These are phyloP conservation scores for Volutella citrinella DNA, from an alignment of 2,329 filamentous ascomycete species.

Conservation along the genomic window DNA sequence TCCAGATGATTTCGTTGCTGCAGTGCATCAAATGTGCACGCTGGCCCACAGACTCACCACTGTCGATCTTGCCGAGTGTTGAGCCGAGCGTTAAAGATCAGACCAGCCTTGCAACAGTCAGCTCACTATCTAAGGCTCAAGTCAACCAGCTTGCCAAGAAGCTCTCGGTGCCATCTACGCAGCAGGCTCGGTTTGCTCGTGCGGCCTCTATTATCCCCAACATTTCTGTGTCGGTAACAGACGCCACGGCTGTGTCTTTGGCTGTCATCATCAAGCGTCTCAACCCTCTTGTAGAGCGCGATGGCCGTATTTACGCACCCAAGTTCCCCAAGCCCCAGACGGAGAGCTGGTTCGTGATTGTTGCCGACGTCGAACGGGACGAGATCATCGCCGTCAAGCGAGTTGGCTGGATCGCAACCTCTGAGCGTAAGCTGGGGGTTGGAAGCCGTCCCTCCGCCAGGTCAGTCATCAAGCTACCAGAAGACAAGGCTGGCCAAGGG, in stretches of 20 bases:
- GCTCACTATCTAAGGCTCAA: conserved; percentile 33
- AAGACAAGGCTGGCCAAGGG: conserved; percentile 39
- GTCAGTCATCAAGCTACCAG: conserved; percentile 60
- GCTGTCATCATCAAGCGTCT: conserved; percentile 62
- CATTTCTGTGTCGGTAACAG: conserved; percentile 58
- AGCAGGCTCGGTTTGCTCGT: conserved; percentile 50
- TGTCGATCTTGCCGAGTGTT: conserved; percentile 78
- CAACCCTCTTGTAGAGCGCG: conserved; percentile 63
- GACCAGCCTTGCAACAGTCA: conserved; percentile 42
- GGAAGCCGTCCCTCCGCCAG: conserved; percentile 50
- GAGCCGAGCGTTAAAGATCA: conserved; percentile 41
- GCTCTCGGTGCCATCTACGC: conserved; percentile 46
- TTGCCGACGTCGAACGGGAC: conserved; percentile 64
- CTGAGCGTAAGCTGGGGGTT: conserved; percentile 30
- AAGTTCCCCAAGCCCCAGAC: conserved; percentile 91
- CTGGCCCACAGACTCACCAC: conserved; percentile 80
- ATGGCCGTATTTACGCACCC: conserved; percentile 79
- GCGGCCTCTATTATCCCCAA: conserved; percentile 67
- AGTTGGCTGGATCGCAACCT: conserved; percentile 62
- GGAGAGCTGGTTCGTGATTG: conserved; percentile 86
- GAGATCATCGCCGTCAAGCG: conserved; percentile 86
- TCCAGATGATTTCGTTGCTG: conserved; percentile 79
- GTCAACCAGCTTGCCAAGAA: conserved; percentile 44
- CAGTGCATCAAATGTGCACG: conserved; percentile 90
- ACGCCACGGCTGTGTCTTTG: conserved; percentile 61